Conservation (phyloP, 176 grass and related monocot genomes). For the Neostapfia colusana region DNA sequence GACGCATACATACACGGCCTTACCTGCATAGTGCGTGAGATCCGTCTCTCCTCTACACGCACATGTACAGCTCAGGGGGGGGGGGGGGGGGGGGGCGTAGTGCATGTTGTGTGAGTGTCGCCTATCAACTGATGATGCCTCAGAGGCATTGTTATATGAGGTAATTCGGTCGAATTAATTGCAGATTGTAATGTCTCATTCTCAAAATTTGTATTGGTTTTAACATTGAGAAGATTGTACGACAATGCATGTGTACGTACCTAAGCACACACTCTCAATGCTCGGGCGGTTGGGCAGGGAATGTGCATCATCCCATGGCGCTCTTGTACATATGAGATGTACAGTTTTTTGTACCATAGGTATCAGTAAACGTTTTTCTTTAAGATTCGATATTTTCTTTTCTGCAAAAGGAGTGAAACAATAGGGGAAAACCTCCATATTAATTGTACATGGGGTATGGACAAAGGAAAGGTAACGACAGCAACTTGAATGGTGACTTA, state of each 20-base stretch:
- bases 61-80: constrained; percentile 3
- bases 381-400: not conserved
- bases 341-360: not conserved
- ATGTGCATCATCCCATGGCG: too few species aligned
- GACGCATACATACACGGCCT: not conserved
- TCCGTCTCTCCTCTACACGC: not conserved
- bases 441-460: not conserved
- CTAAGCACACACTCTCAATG: too few species aligned
- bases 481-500: constrained; percentile 32
- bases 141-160: too few species aligned
- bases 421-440: not conserved
- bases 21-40: not conserved
- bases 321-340: too few species aligned
- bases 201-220: too few species aligned
- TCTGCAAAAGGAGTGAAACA: not conserved
- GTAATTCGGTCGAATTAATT: not conserved
- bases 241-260: not conserved
- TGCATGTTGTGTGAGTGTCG: not conserved
- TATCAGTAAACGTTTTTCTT: not conserved
- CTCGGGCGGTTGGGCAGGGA: too few species aligned
- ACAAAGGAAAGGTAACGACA: constrained; percentile 6
- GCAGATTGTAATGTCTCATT: not conserved
- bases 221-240: not conserved
- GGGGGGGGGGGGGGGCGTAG: too few species aligned
- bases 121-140: not conserved